phyloP scores from a whole-genome alignment of 305 asterid species.

The Fraxinus baroniana region DNA sequence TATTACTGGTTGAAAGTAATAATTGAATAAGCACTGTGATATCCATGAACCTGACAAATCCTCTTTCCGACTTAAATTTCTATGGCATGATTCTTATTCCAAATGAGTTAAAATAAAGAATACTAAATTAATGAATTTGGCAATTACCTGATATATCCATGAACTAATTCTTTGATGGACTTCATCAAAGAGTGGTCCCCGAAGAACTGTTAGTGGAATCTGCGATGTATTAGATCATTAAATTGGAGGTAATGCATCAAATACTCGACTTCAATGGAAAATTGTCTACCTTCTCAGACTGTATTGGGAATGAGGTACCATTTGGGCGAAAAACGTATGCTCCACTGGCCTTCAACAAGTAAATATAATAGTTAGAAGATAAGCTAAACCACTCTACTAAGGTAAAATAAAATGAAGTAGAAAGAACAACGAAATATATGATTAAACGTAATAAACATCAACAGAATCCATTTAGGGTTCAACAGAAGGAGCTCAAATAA shows the following conservation, averaged over 20 bases:
- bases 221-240: conserved; percentile 29
- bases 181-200: conserved; percentile 86
- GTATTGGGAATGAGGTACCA: conserved; percentile 49
- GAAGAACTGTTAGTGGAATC: conserved; percentile 61
- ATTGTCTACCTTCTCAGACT: conserved; percentile 56
- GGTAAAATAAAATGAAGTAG: not conserved
- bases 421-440: not conserved
- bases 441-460: conserved; percentile 9
- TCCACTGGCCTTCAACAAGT: conserved; percentile 72
- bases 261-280: conserved; percentile 4
- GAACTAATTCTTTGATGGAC: conserved; percentile 79
- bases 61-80: not conserved
- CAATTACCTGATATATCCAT: conserved; percentile 90
- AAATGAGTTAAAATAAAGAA: not conserved
- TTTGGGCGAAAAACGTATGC: conserved; percentile 93
- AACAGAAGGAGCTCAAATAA: not conserved
- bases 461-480: not conserved
- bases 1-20: not conserved
- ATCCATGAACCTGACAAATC: not conserved
- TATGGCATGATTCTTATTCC: not conserved
- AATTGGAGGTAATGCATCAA: conserved; percentile 3
- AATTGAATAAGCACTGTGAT: not conserved
- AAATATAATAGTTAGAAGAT: conserved; percentile 8
- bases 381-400: not conserved
- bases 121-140: conserved; percentile 7